These are phyloP conservation scores for Nigrograna mackinnonii DNA, from an alignment of 2,329 filamentous ascomycete genomes.

Conservation along the genomic window DNA sequence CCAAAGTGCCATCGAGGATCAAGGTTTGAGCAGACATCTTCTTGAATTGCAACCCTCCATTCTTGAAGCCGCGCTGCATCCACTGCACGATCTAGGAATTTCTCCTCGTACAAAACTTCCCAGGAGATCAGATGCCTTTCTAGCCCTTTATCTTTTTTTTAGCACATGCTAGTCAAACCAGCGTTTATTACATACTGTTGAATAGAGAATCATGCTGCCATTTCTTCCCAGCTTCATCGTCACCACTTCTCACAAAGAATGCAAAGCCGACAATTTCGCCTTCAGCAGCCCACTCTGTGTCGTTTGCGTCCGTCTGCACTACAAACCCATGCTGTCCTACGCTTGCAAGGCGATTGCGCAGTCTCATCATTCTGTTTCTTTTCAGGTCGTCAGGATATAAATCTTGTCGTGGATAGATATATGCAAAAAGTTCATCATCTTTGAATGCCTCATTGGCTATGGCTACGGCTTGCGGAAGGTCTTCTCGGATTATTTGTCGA, in stretches of 20 bases:
- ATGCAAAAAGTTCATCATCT: slow-evolving; percentile 21
- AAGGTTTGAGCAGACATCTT: slow-evolving; percentile 9
- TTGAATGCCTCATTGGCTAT: slow-evolving; percentile 15
- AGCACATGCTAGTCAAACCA: background rate
- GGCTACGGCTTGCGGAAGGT: slow-evolving; percentile 12
- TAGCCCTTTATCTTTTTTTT: slow-evolving; percentile 12
- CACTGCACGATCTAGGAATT: slow-evolving; percentile 14
- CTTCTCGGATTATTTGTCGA: slow-evolving; percentile 13
- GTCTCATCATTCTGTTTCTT: slow-evolving; percentile 12
- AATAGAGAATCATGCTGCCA: slow-evolving; percentile 15
- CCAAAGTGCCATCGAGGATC: slow-evolving; percentile 18
- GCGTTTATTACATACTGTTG: slow-evolving; percentile 12
- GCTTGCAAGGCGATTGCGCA: slow-evolving; percentile 16
- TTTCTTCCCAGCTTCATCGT: slow-evolving; percentile 12
- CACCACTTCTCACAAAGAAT: slow-evolving; percentile 13
- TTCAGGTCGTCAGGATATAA: slow-evolving; percentile 20
- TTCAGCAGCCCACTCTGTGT: slow-evolving; percentile 16
- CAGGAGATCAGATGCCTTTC: slow-evolving; percentile 20
- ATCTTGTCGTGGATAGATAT: slow-evolving; percentile 16
- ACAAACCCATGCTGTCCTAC: slow-evolving; percentile 19
- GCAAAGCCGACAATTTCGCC: slow-evolving; percentile 17
- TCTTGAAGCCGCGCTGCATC: slow-evolving; percentile 7
- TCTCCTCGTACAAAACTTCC: slow-evolving; percentile 20
- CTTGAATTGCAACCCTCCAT: background rate
- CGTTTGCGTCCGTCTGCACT: slow-evolving; percentile 15